These are phyloP conservation scores for Syzygium oleosum DNA, from an alignment of 345 rosid genomes.

Conservation along the genomic window DNA sequence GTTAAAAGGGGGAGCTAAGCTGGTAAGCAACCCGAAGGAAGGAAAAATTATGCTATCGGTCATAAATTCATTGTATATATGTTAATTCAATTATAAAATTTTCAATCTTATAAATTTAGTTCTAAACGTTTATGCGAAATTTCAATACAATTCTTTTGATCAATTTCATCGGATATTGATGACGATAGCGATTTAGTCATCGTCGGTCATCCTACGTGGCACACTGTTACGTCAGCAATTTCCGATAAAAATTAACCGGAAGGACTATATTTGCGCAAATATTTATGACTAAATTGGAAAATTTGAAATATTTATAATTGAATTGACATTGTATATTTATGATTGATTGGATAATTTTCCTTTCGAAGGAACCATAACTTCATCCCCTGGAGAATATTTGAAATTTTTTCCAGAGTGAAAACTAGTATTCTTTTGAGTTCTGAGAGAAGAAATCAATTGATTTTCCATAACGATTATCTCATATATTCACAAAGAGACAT, in stretches of 20 bases:
- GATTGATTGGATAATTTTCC: background rate
- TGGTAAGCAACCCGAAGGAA: background rate
- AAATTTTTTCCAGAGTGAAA: background rate
- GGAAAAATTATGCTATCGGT: background rate
- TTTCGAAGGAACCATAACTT: background rate
- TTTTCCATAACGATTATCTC: background rate
- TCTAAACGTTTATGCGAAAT: rapidly evolving
- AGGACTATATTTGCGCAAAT: background rate
- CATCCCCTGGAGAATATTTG: background rate
- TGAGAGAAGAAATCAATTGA: background rate
- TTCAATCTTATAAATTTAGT: background rate
- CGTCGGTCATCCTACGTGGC: rapidly evolving
- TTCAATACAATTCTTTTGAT: rapidly evolving
- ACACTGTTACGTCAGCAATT: rapidly evolving
- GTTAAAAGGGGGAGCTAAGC: background rate
- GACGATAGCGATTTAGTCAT: background rate
- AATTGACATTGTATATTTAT: rapidly evolving
- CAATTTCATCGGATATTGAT: background rate
- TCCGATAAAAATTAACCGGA: rapidly evolving
- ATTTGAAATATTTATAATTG: background rate
- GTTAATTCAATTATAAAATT: rapidly evolving
- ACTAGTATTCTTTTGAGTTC: background rate
- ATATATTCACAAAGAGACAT: background rate
- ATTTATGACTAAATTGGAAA: rapidly evolving
- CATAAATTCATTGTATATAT: background rate